Evolutionary conservation across 2,329 filamentous ascomycete species (phyloP).

Genomic region (Sphaerulina vaccinii): DNA sequence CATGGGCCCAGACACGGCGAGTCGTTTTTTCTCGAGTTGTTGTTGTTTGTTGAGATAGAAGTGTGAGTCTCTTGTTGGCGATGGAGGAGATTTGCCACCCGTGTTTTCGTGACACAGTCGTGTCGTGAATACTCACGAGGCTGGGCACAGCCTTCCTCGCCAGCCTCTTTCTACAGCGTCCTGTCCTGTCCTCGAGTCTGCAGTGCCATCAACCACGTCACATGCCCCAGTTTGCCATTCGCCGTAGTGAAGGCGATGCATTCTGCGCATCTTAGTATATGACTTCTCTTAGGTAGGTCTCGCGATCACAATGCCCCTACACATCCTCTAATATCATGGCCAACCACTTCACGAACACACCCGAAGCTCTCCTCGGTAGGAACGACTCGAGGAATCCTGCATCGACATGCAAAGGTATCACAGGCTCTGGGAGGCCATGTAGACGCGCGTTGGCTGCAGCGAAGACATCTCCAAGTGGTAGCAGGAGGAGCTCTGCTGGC

Average conservation of each 20-base stretch:
- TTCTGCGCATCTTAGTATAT: background rate
- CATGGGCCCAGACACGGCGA: too few relatives aligned
- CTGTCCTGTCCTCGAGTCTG: background rate
- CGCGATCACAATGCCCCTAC: background rate
- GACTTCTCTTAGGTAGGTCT: constrained; percentile 12
- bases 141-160: constrained; percentile 1
- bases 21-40: too few relatives aligned
- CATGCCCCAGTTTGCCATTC: constrained; percentile 1
- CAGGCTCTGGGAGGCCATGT: constrained; percentile 77
- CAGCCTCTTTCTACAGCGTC: background rate
- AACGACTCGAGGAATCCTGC: constrained; percentile 81
- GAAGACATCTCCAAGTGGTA: constrained; percentile 36
- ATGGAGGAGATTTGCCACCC: too few relatives aligned
- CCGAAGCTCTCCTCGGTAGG: constrained; percentile 74
- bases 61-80: too few relatives aligned
- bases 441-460: constrained; percentile 64
- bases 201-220: background rate
- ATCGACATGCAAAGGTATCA: constrained; percentile 86
- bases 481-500: constrained; percentile 21
- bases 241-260: constrained; percentile 15
- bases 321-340: constrained; percentile 9
- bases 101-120: too few relatives aligned
- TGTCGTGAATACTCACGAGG: background rate
- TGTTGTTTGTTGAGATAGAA: too few relatives aligned
- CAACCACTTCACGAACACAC: constrained; percentile 39